Evolutionary conservation across 768 basidiomycete genomes (phyloP), one percentile per base, ranked within the genome.

Genomic region (Lentinula boryana): DNA sequence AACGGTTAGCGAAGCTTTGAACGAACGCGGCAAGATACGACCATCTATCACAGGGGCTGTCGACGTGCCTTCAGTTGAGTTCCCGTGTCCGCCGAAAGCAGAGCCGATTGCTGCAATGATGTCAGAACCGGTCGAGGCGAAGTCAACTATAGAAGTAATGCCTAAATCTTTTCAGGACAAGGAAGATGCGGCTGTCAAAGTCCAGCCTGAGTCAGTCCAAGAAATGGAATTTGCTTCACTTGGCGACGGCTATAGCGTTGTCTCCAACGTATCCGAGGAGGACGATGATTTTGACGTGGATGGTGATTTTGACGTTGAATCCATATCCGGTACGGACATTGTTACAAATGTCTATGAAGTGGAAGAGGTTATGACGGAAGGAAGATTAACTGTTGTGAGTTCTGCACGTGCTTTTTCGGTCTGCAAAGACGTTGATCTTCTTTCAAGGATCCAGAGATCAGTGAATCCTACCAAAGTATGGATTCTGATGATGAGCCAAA

Each of bases 381-480:
- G 66, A 13, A 63, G 71, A 23, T 56, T 61, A 16, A 73, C 69
- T 12, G 71, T 67, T 71, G 77, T 78, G 62, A 51, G 57, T 35
- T 23, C 7, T 10, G 60, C n/a, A 6, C 31, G 5, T 40, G 31
- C 52, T 36, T 21, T 36, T 23, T 41, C 13, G 44, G 7, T 43
- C 12, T 12, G 36, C 5, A 15, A 15, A 43, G 3, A 27, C 12
- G 1, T 13, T 56, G 5, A 13, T 5, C 5, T 32, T 32, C 32
- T 41, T 61, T 61, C 57, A 53, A 70, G 67, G 65, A 68, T 58
- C 65, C 65, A 12, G 35, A 58, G 12, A 21, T 18, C 10, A 43
- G 1, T 23, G 46, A 48, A 48, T 8, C 8, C 21, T 4, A 0
- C 21, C 8, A n/a, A 4, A 10, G 3, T 23, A 3, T 12, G 46